Evolutionary conservation across 768 basidiomycete genomes (phyloP), one percentile per base, ranked within the genome.

Genomic region (Sistotremastrum suecicum): DNA sequence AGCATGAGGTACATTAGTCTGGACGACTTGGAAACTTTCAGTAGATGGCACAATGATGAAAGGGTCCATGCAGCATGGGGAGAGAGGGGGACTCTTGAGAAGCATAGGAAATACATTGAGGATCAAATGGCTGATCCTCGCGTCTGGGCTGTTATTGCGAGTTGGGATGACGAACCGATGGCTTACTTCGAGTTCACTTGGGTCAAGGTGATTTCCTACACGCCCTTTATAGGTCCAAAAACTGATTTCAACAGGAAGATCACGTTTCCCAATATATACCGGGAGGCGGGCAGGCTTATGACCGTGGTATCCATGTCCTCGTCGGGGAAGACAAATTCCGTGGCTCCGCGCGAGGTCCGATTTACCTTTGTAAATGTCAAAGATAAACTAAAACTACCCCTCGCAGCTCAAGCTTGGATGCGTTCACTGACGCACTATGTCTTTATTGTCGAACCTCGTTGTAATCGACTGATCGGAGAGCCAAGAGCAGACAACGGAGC

Each of bases 31-130:
- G 64, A 63, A 4, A 60, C 66, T 10, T 74, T 70, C 55, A 64
- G 69, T 41, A 58, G 54, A 42, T 74, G 72, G 72, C 72, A 73
- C 41, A 74, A 74, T 47, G 58, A 60, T 41, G 64, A 64, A n/a
- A 65, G 70, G 5, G 66, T 74, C 6, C 66, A 66, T 45, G 52
- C 48, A 2, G 69, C 63, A 4, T 74, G 72, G 72, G 62, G 63
- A 12, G 71, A 74, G 52, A 49, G 55, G 10, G 72, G 72, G 0
- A 55, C 60, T n/a, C 51, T 70, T 30, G 66, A 69, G 49, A 55
- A 65, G 42, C 72, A 73, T 48, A 52, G 62, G n/a, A 51, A 54
- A 34, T 74, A 74, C 46, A 44, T 72, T 29, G 54, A 54, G 31
- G 49, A 49, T 1, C 47, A 63, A 5, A 46, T 69, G 38, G 57